These are phyloP conservation scores for Platanus orientalis DNA, from an alignment of 164 flowering plant genomes.

Conservation along the genomic window DNA sequence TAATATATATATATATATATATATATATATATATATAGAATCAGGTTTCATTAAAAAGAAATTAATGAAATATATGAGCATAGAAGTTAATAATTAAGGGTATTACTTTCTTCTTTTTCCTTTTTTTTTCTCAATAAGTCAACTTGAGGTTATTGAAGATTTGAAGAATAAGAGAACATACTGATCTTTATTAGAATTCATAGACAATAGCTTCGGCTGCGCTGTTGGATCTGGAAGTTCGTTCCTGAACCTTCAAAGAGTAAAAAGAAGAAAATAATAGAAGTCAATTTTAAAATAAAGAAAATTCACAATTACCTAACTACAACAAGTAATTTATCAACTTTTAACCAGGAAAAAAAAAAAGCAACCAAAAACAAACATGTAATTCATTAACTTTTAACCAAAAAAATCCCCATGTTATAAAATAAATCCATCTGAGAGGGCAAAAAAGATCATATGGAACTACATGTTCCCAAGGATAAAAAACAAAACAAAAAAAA, in stretches of 20 bases:
- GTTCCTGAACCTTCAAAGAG: constrained; percentile 73
- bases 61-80: neutral
- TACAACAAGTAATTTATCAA: too few relatives aligned
- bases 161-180: constrained; percentile 28
- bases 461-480: too few relatives aligned
- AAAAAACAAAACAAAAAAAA: too few relatives aligned
- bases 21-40: too few relatives aligned
- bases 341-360: too few relatives aligned
- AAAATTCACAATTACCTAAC: neutral
- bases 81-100: neutral
- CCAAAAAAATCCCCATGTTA: too few relatives aligned
- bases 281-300: constrained; percentile 1
- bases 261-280: neutral
- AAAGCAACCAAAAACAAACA: too few relatives aligned
- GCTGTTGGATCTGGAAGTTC: constrained; percentile 95
- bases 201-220: constrained; percentile 70
- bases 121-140: neutral
- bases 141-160: neutral
- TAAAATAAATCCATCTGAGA: too few relatives aligned
- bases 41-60: neutral
- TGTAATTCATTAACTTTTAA: too few relatives aligned
- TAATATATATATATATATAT: too few relatives aligned
- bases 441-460: too few relatives aligned
- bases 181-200: constrained; percentile 73
- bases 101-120: too few relatives aligned